These are phyloP conservation scores for Shiraia sp. DNA, from an alignment of 2,329 filamentous ascomycete genomes.

Conservation along the genomic window DNA sequence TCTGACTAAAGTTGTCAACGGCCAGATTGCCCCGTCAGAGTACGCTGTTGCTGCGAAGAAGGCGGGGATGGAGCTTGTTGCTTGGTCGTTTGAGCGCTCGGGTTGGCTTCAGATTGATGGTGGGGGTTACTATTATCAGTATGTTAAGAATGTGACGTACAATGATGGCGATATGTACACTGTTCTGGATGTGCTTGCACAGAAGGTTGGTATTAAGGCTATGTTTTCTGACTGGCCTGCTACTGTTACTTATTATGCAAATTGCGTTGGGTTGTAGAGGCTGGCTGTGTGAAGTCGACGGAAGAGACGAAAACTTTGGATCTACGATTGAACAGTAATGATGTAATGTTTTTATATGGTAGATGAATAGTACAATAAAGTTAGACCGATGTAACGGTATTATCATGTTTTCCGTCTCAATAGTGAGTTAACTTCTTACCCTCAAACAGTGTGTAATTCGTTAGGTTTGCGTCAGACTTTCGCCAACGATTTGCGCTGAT, in stretches of 20 bases:
- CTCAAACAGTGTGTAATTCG: too few species aligned
- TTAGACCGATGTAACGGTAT: background rate
- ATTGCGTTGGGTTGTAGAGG: constrained; percentile 60
- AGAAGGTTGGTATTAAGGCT: constrained; percentile 62
- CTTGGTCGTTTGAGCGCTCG: constrained; percentile 71
- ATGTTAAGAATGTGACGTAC: constrained; percentile 54
- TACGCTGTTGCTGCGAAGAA: constrained; percentile 66
- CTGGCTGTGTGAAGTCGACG: background rate
- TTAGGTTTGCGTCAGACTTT: too few species aligned
- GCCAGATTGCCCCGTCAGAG: constrained; percentile 63
- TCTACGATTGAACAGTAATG: constrained; percentile 1
- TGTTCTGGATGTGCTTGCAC: constrained; percentile 66
- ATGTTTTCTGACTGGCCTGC: constrained; percentile 73
- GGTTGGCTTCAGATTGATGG: constrained; percentile 60
- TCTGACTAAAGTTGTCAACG: constrained; percentile 57
- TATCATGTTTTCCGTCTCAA: background rate
- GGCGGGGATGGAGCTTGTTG: constrained; percentile 66
- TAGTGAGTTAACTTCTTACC: background rate
- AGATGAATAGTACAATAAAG: background rate
- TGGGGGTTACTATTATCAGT: constrained; percentile 46
- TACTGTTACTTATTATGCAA: constrained; percentile 72
- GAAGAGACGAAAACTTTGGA: background rate
- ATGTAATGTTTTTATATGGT: background rate
- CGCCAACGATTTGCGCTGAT: too few species aligned
- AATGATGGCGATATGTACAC: constrained; percentile 68